phyloP scores from a whole-genome alignment of 352 stramenopile species.

The Pythium monospermum region DNA sequence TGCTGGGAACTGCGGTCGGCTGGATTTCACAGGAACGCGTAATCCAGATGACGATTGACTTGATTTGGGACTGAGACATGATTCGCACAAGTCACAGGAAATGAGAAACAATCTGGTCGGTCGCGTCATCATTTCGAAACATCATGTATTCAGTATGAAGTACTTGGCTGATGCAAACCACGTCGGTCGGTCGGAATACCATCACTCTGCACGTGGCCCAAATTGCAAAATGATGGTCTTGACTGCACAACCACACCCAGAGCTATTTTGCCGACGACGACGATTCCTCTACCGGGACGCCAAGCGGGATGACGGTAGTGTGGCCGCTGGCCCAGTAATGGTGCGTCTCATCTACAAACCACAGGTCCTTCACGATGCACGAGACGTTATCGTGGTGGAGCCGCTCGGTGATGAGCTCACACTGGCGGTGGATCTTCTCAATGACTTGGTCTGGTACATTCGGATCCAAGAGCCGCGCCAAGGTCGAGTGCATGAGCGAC shows the following conservation, averaged over 20 bases:
- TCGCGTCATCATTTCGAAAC: too few species aligned
- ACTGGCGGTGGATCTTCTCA: slow-evolving; percentile 32
- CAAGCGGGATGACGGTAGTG: slow-evolving; percentile 40
- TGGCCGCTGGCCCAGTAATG: slow-evolving; percentile 47
- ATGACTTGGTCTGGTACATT: slow-evolving; percentile 33
- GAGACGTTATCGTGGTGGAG: slow-evolving; percentile 22
- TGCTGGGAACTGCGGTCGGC: too few species aligned
- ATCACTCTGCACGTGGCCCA: slow-evolving; percentile 2
- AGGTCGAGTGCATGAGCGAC: slow-evolving; percentile 68
- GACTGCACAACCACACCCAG: not conserved
- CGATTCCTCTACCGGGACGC: slow-evolving; percentile 5
- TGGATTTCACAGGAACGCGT: too few species aligned
- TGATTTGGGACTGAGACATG: too few species aligned
- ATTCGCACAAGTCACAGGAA: too few species aligned
- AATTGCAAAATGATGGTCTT: not conserved
- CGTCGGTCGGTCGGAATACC: slow-evolving; percentile 1
- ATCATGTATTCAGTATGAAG: too few species aligned
- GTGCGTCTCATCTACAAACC: slow-evolving; percentile 70
- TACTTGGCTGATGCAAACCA: too few species aligned
- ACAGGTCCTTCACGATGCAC: slow-evolving; percentile 45
- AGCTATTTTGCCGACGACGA: slow-evolving; percentile 3
- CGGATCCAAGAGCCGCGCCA: slow-evolving; percentile 48
- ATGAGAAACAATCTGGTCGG: too few species aligned
- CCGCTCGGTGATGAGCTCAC: slow-evolving; percentile 44
- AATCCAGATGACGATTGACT: too few species aligned